Evolutionary conservation across 2,329 filamentous ascomycete genomes (phyloP), one percentile per base, ranked within the genome.

Genomic region (Cryphonectria japonica): DNA sequence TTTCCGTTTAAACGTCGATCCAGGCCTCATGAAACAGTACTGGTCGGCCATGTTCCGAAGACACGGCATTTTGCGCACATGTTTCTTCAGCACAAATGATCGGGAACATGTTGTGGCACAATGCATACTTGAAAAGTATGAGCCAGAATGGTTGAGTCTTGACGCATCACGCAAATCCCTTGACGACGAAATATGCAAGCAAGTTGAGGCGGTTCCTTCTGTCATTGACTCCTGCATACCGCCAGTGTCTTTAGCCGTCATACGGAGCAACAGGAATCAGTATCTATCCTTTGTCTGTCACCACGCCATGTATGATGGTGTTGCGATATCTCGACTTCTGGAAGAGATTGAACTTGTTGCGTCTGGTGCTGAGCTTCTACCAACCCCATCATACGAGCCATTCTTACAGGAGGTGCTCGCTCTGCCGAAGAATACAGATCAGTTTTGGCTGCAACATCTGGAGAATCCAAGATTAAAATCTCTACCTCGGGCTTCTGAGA

Each of bases 281-380:
- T 85, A 84, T 60, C 75, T 85, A 1, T 90, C 83, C 0, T 86
- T 86, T 65, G 79, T 84, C 52, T 90, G 83, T 75, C 94, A 97
- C 76, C 95, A 98, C 80, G 93, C 93, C 1, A 83, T 97, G 0
- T 97, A 97, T 76, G 95, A 98, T 80, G 95, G 92, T 0, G 89
- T 92, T 50, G 93, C 94, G 0, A 91, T 97, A 76, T 83, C 85
- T 0, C 84, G 85, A 11, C 83, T 98, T 0, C 85, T 95, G 34
- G 79, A 87, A 0, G 94, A 97, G 76, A 82, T 97, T 1, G 89
- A 96, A 75, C 78, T 83, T 1, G 73, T 88, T 3, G 89, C 91
- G 46, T 72, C 79, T 0, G 85, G 84, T 0, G 67, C 80, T 0
- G 9, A 75, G 0, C 80, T 96, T 0, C 79, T 82, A 0, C 73